A percentile compares a stretch with the other conserved stretches of the same genome.
phyloP scores from a whole-genome alignment of 2,329 filamentous ascomycete species.

The Penicillium concentricum region DNA sequence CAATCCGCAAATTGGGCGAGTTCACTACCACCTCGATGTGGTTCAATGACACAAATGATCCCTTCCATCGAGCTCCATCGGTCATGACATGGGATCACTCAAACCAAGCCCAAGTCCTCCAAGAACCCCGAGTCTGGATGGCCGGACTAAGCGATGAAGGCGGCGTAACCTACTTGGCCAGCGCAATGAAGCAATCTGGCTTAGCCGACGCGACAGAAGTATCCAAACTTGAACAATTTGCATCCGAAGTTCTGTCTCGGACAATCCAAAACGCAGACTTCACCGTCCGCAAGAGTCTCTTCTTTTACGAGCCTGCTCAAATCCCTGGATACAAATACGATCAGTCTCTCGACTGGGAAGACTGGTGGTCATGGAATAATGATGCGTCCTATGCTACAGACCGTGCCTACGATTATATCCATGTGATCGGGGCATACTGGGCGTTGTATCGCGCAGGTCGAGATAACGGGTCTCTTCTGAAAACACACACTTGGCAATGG shows the following conservation, averaged over 20 bases:
- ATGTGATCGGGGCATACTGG: conserved; percentile 58
- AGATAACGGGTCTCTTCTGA: conserved; percentile 42
- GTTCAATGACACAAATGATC: not conserved
- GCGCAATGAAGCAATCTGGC: not conserved
- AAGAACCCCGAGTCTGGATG: not conserved
- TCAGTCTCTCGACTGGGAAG: not conserved
- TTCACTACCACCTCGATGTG: not conserved
- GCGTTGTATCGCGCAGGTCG: conserved; percentile 56
- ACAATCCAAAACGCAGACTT: not conserved
- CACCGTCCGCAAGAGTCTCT: not conserved
- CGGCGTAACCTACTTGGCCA: not conserved
- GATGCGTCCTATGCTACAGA: conserved; percentile 43
- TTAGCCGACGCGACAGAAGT: not conserved
- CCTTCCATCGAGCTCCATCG: not conserved
- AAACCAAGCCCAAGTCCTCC: not conserved
- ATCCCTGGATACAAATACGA: not conserved
- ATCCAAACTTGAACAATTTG: not conserved
- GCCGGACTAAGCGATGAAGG: not conserved
- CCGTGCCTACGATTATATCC: conserved; percentile 61
- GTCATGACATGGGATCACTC: not conserved
- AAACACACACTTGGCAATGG: not conserved
- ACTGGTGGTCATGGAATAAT: not conserved
- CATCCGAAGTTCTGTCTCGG: not conserved
- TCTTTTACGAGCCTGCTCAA: not conserved
- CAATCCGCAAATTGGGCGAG: not conserved